Conservation (phyloP, 1,139 yeast species). For the Candida albicans region DNA sequence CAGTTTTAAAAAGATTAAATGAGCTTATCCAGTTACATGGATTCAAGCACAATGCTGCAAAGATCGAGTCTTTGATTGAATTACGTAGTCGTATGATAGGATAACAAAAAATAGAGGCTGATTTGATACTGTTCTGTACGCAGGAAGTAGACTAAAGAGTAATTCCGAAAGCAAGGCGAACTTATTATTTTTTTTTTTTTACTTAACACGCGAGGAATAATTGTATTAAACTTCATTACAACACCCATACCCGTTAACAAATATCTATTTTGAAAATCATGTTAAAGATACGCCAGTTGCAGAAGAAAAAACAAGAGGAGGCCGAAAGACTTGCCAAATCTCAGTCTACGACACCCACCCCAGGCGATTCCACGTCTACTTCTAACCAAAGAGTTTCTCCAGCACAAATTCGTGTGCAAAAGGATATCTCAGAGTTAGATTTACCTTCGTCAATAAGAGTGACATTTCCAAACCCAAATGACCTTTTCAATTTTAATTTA, state of each 20-base stretch:
- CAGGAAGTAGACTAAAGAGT: too few relatives aligned
- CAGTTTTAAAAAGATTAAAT: neutral
- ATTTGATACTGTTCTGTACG: too few relatives aligned
- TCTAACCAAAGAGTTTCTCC: conserved; percentile 35
- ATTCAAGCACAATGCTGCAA: too few relatives aligned
- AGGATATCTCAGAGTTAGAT: conserved; percentile 69
- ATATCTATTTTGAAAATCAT: conserved; percentile 3
- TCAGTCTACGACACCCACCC: conserved; percentile 5
- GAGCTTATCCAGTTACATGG: neutral
- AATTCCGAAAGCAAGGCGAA: neutral
- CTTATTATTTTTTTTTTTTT: too few relatives aligned
- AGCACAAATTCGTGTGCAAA: conserved; percentile 55
- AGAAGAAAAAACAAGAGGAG: conserved; percentile 55
- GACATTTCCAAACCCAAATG: conserved; percentile 54
- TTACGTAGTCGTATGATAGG: too few relatives aligned
- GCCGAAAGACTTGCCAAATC: conserved; percentile 25
- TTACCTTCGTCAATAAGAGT: conserved; percentile 65
- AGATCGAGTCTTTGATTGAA: too few relatives aligned
- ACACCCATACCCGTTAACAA: too few relatives aligned
- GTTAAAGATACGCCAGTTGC: conserved; percentile 61
- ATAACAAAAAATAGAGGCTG: too few relatives aligned
- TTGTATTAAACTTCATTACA: too few relatives aligned
- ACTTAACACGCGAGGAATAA: too few relatives aligned
- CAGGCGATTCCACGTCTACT: conserved; percentile 12
- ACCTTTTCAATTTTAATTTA: conserved; percentile 62